Evolutionary conservation across 805 yeast species (phyloP).

Genomic region (Ogataea sp.): DNA sequence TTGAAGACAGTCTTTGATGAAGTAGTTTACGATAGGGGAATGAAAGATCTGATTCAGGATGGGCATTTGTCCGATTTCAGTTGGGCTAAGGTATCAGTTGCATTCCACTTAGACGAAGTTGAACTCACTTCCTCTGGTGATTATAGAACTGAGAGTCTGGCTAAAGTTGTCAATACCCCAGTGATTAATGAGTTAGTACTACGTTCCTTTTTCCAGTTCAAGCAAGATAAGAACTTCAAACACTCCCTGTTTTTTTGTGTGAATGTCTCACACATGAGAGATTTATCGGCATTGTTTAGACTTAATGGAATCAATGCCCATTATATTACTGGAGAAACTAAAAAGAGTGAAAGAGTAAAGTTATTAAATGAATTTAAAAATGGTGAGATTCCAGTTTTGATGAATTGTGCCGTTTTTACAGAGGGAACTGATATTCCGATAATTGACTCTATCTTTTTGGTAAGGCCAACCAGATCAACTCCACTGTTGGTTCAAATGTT

Average conservation of each 20-base stretch:
- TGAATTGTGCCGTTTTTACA: slow-evolving; percentile 86
- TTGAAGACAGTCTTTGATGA: slow-evolving; percentile 59
- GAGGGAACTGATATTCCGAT: slow-evolving; percentile 95
- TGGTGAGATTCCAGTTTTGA: slow-evolving; percentile 60
- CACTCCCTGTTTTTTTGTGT: slow-evolving; percentile 76
- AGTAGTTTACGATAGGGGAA: slow-evolving; percentile 60
- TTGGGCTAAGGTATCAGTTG: slow-evolving; percentile 49
- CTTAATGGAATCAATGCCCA: slow-evolving; percentile 59
- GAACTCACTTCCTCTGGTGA: slow-evolving; percentile 32
- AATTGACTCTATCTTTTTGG: slow-evolving; percentile 70
- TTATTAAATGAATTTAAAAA: slow-evolving; percentile 50
- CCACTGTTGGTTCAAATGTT: slow-evolving; percentile 77
- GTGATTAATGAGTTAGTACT: slow-evolving; percentile 49
- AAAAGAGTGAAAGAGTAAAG: slow-evolving; percentile 37
- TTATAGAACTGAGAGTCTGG: slow-evolving; percentile 42
- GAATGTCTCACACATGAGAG: slow-evolving; percentile 56
- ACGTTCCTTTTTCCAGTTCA: slow-evolving; percentile 41
- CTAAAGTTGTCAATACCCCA: slow-evolving; percentile 45
- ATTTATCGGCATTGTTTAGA: slow-evolving; percentile 45
- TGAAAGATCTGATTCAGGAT: slow-evolving; percentile 57
- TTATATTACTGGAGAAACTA: slow-evolving; percentile 63
- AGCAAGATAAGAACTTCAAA: slow-evolving; percentile 32
- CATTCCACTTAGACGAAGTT: slow-evolving; percentile 19
- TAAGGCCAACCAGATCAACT: slow-evolving; percentile 74
- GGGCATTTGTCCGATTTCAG: slow-evolving; percentile 65